Evolutionary conservation across 495 filamentous ascomycete genomes (phyloP), one percentile per base, ranked within the genome.

Genomic region (Pyronema domesticum): DNA sequence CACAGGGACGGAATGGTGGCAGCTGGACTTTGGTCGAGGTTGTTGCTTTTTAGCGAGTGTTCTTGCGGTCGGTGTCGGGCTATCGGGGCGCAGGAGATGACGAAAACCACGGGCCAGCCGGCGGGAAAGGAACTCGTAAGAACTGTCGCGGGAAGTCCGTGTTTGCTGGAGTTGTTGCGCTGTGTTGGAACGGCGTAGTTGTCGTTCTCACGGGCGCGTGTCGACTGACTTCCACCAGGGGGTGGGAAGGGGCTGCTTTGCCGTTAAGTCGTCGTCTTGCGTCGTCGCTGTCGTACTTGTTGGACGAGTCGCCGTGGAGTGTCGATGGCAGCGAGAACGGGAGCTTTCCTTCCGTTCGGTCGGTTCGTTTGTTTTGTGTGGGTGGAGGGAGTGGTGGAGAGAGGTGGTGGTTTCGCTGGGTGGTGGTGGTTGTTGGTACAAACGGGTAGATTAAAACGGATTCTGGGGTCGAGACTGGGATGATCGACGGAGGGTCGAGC

Each of bases 81-180:
- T 18, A 19, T 43, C 50, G 19, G 42, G 37, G 19, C 11, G 18
- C 50, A 54, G 37, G 58, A 60, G 23, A 30, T 64, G 58, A 58
- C 51, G 52, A 36, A 50, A 56, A 65, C 57, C 62, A 61, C 62
- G 62, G 62, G 57, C 62, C 62, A 65, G 62, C 62, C 62, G 62
- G 58, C 58, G 51, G 57, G 54, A 56, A 63, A 57, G 61, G 60
- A 55, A 55, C 51, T 57, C 58, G 59, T 59, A 57, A 63, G 17
- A 47, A 47, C 17, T n/a, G 30, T 51, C 48, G 54, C 61, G 23
- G 30, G 13, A 53, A 53, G 39, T 13, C 36, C 14, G 50, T 34
- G 50, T 40, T 50, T 36, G 9, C 13, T 10, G 9, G 23, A 47
- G 13, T 17, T 19, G 14, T 19, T 10, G 11, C 47, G 34, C 30